Conservation (phyloP, 352 stramenopile species). For the Peronosclerospora sorghi region DNA sequence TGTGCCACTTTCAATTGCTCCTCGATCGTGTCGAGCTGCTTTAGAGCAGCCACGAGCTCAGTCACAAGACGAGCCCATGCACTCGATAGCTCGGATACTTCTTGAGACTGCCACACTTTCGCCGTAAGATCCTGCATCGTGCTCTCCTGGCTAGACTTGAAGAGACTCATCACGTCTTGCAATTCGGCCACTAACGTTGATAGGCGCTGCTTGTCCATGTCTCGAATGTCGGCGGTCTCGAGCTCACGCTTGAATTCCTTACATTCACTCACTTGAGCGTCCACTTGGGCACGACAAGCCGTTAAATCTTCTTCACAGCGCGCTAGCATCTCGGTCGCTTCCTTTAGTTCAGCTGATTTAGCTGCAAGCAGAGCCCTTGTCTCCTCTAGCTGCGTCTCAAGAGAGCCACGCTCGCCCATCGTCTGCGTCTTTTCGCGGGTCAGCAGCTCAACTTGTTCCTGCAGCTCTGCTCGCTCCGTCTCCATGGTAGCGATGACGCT, state of each 20-base stretch:
- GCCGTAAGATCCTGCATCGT: background rate
- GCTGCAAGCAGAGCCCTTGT: conserved; percentile 3
- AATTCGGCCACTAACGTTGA: conserved; percentile 8
- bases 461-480: conserved; percentile 3
- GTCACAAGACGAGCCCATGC: conserved; percentile 2
- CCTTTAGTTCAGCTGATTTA: conserved; percentile 8
- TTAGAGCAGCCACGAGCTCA: conserved; percentile 5
- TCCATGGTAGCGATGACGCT: conserved; percentile 8
- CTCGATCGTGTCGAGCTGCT: conserved; percentile 7
- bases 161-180: conserved; percentile 1
- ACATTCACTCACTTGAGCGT: conserved; percentile 7
- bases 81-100: conserved; percentile 9
- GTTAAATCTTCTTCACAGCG: conserved; percentile 11
- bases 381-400: conserved; percentile 10
- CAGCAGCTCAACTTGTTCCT: conserved; percentile 4
- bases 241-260: conserved; percentile 11
- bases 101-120: conserved; percentile 12
- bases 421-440: conserved; percentile 5
- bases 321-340: conserved; percentile 4
- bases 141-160: conserved; percentile 1
- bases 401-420: conserved; percentile 4
- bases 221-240: conserved; percentile 6
- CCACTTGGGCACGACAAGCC: conserved; percentile 6
- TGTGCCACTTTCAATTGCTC: conserved; percentile 6
- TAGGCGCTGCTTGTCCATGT: conserved; percentile 3